phyloP scores from a whole-genome alignment of 2,329 filamentous ascomycete genomes.

The Lachnellula subtilissima region DNA sequence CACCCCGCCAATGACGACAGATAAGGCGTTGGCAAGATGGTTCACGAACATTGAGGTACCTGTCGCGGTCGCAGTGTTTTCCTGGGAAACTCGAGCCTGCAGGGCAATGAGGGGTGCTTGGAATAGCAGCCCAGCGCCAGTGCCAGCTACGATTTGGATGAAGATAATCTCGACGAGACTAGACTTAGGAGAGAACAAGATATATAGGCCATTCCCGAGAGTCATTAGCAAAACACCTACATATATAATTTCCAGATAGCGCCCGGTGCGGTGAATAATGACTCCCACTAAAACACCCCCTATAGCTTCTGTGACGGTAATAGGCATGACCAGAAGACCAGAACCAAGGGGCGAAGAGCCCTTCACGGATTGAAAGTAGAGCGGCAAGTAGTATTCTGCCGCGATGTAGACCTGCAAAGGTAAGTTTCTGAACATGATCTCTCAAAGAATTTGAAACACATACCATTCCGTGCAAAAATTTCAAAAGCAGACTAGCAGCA shows the following conservation, averaged over 20 bases:
- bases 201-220: constrained; percentile 44
- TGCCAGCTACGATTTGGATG: constrained; percentile 46
- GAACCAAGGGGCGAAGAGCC: constrained; percentile 65
- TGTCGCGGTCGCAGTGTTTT: constrained; percentile 42
- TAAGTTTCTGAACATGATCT: neutral
- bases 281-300: constrained; percentile 47
- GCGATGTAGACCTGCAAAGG: constrained; percentile 45
- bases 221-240: constrained; percentile 38
- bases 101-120: constrained; percentile 51
- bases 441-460: neutral
- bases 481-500: constrained; percentile 58
- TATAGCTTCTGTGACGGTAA: constrained; percentile 51
- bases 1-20: constrained; percentile 42
- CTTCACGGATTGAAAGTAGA: constrained; percentile 79
- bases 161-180: constrained; percentile 39
- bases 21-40: constrained; percentile 38
- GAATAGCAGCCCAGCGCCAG: constrained; percentile 49
- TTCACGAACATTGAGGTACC: constrained; percentile 46
- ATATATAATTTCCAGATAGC: constrained; percentile 43
- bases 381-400: constrained; percentile 28
- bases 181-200: constrained; percentile 35
- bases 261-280: constrained; percentile 45
- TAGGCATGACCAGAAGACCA: constrained; percentile 69
- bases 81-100: constrained; percentile 42
- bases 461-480: constrained; percentile 65